Percentiles rank a stretch among this genome's conserved stretches.
Evolutionary conservation across 2,329 filamentous ascomycete genomes (phyloP).

Genomic region (Trichophyton simii): DNA sequence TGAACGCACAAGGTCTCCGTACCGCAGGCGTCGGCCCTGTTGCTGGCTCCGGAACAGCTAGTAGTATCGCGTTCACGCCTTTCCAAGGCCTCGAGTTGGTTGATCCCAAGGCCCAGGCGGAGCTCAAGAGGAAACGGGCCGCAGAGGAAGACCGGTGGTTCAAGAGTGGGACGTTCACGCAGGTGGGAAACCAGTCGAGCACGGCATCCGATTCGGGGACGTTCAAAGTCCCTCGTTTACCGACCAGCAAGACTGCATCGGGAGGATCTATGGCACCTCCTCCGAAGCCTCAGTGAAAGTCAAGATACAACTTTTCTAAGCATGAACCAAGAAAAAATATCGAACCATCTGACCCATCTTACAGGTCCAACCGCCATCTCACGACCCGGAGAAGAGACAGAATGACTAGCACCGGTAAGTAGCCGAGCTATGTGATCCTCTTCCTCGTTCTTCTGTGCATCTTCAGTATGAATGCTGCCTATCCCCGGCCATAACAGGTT

Average conservation of each 20-base stretch:
- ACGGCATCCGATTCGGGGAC: slow-evolving; percentile 12
- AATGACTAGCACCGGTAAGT: background rate
- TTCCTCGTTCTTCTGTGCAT: background rate
- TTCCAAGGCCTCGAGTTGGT: slow-evolving; percentile 91
- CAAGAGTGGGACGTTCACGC: slow-evolving; percentile 92
- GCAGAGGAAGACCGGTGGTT: slow-evolving; percentile 95
- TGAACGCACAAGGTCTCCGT: slow-evolving; percentile 51
- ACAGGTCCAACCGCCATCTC: background rate
- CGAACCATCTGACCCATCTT: background rate
- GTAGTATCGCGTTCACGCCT: slow-evolving; percentile 82
- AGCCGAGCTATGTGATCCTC: background rate
- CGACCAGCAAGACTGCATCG: slow-evolving; percentile 55
- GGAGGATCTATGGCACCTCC: slow-evolving; percentile 35
- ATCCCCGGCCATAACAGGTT: background rate
- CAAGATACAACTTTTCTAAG: background rate
- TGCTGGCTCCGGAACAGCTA: slow-evolving; percentile 59
- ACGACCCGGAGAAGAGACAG: background rate
- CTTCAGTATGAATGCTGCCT: background rate
- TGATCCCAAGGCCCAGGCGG: slow-evolving; percentile 79
- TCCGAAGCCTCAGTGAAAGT: background rate
- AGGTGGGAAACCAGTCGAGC: slow-evolving; percentile 45
- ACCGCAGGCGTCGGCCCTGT: slow-evolving; percentile 68
- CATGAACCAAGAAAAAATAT: background rate
- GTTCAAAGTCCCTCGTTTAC: slow-evolving; percentile 74
- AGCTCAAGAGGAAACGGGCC: slow-evolving; percentile 79